These are phyloP conservation scores for Cutaneotrichosporon mucoides DNA, from an alignment of 1,284 basidiomycete species.

Conservation along the genomic window DNA sequence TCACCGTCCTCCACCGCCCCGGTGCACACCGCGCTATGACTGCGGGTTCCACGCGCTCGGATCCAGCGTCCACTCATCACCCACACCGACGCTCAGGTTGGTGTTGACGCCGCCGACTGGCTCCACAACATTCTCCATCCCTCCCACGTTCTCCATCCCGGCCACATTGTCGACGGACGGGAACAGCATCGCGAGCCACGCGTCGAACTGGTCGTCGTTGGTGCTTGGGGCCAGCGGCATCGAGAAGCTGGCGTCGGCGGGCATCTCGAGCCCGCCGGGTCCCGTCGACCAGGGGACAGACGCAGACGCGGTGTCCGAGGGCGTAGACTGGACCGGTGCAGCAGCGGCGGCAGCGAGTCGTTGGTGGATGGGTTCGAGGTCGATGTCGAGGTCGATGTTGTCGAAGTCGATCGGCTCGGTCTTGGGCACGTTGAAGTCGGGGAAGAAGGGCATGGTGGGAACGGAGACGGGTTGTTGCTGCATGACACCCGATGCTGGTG, in stretches of 20 bases:
- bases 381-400: background rate
- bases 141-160: background rate
- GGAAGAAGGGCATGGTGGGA: background rate
- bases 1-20: no score
- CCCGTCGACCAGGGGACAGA: background rate
- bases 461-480: background rate
- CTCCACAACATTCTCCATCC: background rate
- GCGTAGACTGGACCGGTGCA: background rate
- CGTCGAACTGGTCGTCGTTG: slow-evolving; percentile 14
- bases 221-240: slow-evolving; percentile 2
- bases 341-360: background rate
- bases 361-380: background rate
- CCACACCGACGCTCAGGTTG: background rate
- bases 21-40: background rate
- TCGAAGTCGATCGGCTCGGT: background rate
- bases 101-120: background rate
- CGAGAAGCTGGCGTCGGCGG: background rate
- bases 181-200: slow-evolving; percentile 17
- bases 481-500: background rate
- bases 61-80: background rate
- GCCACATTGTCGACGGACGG: background rate
- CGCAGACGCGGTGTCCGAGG: background rate
- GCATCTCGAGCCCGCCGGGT: background rate
- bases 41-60: background rate
- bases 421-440: slow-evolving; percentile 1